phyloP scores from a whole-genome alignment of 1,284 basidiomycete genomes.

The Kalmanozyma brasiliensis region DNA sequence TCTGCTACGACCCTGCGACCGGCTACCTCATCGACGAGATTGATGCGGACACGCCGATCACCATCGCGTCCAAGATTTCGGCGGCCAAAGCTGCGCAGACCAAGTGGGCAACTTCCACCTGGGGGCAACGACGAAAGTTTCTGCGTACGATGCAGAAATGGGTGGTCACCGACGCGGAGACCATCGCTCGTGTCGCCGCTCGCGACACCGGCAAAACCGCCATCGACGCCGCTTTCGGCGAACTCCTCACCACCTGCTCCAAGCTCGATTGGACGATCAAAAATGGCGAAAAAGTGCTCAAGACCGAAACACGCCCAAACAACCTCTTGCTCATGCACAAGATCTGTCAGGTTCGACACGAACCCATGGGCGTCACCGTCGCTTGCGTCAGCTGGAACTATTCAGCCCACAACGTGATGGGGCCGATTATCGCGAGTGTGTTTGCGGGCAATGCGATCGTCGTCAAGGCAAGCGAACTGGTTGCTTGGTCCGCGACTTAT shows the following conservation, averaged over 20 bases:
- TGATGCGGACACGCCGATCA: constrained; percentile 75
- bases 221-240: constrained; percentile 71
- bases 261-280: constrained; percentile 64
- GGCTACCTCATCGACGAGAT: constrained; percentile 79
- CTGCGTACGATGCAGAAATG: constrained; percentile 87
- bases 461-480: constrained; percentile 77
- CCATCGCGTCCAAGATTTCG: constrained; percentile 78
- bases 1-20: constrained; percentile 89
- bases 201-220: constrained; percentile 93
- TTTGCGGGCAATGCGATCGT: constrained; percentile 91
- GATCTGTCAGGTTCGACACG: constrained; percentile 79
- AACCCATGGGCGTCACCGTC: constrained; percentile 91
- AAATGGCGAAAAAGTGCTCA: constrained; percentile 51
- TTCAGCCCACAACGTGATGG: constrained; percentile 87
- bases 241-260: constrained; percentile 59
- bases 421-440: constrained; percentile 87
- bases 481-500: constrained; percentile 59
- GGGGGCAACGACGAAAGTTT: constrained; percentile 80
- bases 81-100: constrained; percentile 77
- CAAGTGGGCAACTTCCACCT: constrained; percentile 78
- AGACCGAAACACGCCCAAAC: constrained; percentile 66
- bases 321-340: constrained; percentile 89
- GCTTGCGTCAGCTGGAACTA: constrained; percentile 88
- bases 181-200: constrained; percentile 86
- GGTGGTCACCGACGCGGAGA: constrained; percentile 86